Percentiles rank a stretch among this genome's conserved stretches.
phyloP scores from a whole-genome alignment of 129 eudicot genomes.

The Pulicaria dysenterica region DNA sequence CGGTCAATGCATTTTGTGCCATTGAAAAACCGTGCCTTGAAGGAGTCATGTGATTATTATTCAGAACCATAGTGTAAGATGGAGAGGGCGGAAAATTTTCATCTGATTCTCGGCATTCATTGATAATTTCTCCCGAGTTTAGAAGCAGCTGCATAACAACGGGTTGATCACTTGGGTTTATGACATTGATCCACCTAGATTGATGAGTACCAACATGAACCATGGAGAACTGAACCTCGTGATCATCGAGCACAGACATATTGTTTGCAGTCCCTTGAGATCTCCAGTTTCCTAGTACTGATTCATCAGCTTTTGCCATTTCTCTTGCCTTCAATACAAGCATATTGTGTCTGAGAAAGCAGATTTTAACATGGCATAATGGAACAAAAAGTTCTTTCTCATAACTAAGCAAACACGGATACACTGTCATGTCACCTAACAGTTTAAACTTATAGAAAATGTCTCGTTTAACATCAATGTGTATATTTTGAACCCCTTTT shows the following conservation, averaged over 20 bases:
- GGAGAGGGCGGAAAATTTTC: slow-evolving; percentile 49
- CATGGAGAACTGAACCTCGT: slow-evolving; percentile 55
- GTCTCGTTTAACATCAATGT: not conserved
- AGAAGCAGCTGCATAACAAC: slow-evolving; percentile 77
- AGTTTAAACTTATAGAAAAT: not conserved
- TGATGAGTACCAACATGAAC: slow-evolving; percentile 60
- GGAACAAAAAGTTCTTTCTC: not conserved
- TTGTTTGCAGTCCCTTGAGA: slow-evolving; percentile 58
- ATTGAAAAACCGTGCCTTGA: slow-evolving; percentile 71
- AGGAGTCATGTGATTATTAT: slow-evolving; percentile 42
- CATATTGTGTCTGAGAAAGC: slow-evolving; percentile 14
- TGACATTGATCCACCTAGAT: slow-evolving; percentile 56
- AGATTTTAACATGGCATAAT: not conserved
- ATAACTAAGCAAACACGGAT: not conserved
- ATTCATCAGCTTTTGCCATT: slow-evolving; percentile 62
- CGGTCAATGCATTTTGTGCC: slow-evolving; percentile 58
- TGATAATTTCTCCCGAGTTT: slow-evolving; percentile 67
- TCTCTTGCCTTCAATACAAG: slow-evolving; percentile 56
- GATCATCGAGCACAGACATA: slow-evolving; percentile 59
- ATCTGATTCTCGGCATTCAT: slow-evolving; percentile 54
- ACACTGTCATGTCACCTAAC: not conserved
- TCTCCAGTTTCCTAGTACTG: slow-evolving; percentile 68
- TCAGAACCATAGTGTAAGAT: slow-evolving; percentile 43
- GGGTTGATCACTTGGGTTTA: slow-evolving; percentile 77
- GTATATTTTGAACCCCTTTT: not conserved